Evolutionary conservation across 1,139 yeast species (phyloP).

Genomic region (Komagataea norvegica): DNA sequence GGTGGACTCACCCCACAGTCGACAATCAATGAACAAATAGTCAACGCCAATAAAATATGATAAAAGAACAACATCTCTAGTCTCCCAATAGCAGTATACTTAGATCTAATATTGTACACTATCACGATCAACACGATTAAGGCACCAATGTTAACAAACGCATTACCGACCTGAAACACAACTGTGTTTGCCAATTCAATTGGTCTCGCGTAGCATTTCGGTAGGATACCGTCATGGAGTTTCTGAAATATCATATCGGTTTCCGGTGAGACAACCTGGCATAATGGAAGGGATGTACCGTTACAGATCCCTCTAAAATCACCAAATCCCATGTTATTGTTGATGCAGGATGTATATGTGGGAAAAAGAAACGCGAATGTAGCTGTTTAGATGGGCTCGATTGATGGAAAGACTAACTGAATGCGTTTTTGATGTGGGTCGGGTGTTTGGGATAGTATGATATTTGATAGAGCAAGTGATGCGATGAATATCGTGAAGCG

Average conservation of each 20-base stretch:
- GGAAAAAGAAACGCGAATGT: too few species aligned
- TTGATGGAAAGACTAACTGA: too few species aligned
- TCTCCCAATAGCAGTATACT: slow-evolving; percentile 93
- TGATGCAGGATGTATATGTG: too few species aligned
- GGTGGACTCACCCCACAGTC: slow-evolving; percentile 95
- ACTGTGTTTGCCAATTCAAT: slow-evolving; percentile 87
- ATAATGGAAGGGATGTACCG: slow-evolving; percentile 70
- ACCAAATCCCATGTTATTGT: slow-evolving; percentile 59
- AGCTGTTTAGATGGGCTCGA: too few species aligned
- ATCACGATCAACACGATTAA: slow-evolving; percentile 62
- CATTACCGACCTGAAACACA: slow-evolving; percentile 87
- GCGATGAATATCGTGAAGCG: too few species aligned
- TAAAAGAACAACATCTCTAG: slow-evolving; percentile 77
- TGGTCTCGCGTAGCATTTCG: slow-evolving; percentile 79
- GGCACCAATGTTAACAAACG: slow-evolving; percentile 77
- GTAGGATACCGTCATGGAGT: slow-evolving; percentile 54
- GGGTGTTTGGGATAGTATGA: too few species aligned
- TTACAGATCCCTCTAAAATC: slow-evolving; percentile 64
- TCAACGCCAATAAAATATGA: slow-evolving; percentile 53
- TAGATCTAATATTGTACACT: slow-evolving; percentile 71
- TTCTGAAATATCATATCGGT: slow-evolving; percentile 17
- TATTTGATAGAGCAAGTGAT: too few species aligned
- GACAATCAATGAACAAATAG: slow-evolving; percentile 64
- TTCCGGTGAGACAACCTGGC: slow-evolving; percentile 53
- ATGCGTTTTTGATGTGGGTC: too few species aligned